These are phyloP conservation scores for Fraxinus floribunda DNA, from an alignment of 305 asterid species.

Conservation along the genomic window DNA sequence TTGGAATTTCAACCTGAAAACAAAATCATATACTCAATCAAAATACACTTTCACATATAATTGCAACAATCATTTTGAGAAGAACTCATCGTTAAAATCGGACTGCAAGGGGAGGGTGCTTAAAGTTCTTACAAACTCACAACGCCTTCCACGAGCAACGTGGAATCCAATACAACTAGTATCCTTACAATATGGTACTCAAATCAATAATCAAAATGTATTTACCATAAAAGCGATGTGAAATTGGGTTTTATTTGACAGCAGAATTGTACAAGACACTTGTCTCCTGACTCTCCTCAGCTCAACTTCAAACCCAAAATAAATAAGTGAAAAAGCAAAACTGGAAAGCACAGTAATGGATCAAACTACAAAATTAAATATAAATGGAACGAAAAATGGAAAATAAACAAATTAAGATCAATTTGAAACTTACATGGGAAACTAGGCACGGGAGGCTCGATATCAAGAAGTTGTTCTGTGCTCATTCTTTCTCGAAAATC, in stretches of 20 bases:
- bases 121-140: neutral
- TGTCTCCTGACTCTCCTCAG: conserved; percentile 37
- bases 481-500: neutral
- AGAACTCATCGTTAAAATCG: neutral
- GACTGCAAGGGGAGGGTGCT: neutral
- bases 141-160: neutral
- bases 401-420: neutral
- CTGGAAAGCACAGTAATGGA: neutral
- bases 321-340: neutral
- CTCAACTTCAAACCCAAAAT: conserved; percentile 37
- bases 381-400: neutral
- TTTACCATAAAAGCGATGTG: conserved; percentile 48
- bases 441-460: conserved; percentile 22
- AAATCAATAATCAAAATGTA: neutral
- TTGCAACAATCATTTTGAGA: neutral
- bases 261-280: conserved; percentile 35
- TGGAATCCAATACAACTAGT: neutral
- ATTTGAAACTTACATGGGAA: conserved; percentile 23
- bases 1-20: conserved; percentile 40
- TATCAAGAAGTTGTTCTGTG: conserved; percentile 11
- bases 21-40: neutral
- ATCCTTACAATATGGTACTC: neutral
- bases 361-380: neutral
- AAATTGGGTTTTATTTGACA: conserved; percentile 33
- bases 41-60: neutral